A percentile compares a stretch with the other conserved stretches of the same genome.
Evolutionary conservation across 2,329 filamentous ascomycete genomes (phyloP).

Genomic region (Exophiala sp.): DNA sequence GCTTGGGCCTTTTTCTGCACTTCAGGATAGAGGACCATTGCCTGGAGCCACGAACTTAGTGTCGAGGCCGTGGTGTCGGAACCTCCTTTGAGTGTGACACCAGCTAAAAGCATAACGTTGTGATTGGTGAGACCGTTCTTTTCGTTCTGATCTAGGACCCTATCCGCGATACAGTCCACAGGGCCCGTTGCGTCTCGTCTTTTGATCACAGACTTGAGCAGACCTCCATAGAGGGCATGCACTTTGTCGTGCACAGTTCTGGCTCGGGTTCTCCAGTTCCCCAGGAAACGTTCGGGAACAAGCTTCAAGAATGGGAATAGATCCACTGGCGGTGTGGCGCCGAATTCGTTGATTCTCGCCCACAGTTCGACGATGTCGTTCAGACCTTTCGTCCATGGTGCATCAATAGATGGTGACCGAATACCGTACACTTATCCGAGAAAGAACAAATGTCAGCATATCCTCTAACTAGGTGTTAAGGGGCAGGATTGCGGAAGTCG

Average conservation of each 20-base stretch:
- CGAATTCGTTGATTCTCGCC: conserved; percentile 16
- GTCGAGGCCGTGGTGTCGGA: conserved; percentile 49
- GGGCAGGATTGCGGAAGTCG: neutral
- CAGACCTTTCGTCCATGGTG: conserved; percentile 10
- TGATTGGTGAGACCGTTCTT: conserved; percentile 1
- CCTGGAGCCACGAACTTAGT: conserved; percentile 47
- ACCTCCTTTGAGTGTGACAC: conserved; percentile 10
- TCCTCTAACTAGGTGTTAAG: neutral
- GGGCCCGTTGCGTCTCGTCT: conserved; percentile 30
- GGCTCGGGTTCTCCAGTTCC: conserved; percentile 38
- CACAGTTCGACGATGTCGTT: conserved; percentile 14
- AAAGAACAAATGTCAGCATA: neutral
- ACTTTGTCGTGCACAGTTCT: conserved; percentile 37
- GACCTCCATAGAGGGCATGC: conserved; percentile 39
- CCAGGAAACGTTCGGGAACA: conserved; percentile 30
- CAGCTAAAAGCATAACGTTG: conserved; percentile 8
- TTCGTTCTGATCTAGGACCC: conserved; percentile 35
- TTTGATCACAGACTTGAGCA: conserved; percentile 33
- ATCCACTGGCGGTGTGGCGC: conserved; percentile 24
- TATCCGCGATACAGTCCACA: conserved; percentile 37
- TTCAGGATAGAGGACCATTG: conserved; percentile 48
- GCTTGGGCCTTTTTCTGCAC: conserved; percentile 42
- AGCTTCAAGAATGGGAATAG: conserved; percentile 19
- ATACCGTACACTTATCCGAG: conserved; percentile 33
- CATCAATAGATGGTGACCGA: conserved; percentile 28